Evolutionary conservation across 371 early-diverging fungal species (phyloP), one percentile per base, ranked within the genome.

Genomic region (Rozella allomycis): DNA sequence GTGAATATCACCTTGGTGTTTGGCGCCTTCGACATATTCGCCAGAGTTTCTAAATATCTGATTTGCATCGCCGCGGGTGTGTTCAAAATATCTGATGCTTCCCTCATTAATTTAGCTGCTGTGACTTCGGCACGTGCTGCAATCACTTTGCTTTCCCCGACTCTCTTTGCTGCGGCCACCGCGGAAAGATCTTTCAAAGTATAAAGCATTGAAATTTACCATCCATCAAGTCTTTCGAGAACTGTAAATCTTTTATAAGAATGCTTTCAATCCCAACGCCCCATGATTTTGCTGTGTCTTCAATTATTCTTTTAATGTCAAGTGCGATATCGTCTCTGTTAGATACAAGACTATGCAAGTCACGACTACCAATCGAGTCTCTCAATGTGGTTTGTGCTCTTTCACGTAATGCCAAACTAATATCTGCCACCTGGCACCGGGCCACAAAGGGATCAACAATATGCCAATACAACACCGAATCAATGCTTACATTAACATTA

Each of bases 111-210:
- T 41, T 76, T 83, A 13, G 88, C 86, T 5, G 79, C 58, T 21
- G 84, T 77, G 1, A 88, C 87, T 34, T 48, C 88, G 7, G 88
- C 86, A 36, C 67, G 52, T 0, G 88, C 88, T 16, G 73, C 67
- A 40, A 87, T 88, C 23, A 88, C 69, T 53, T 82, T 83, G 20
- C 74, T 64, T 47, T 85, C 74, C 23, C 86, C 90, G 17, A 82
- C 54, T 13, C 90, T 59, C 41, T 74, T 68, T 28, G 76, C 78
- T 38, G 80, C 80, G 20, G 88, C 88, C n/a, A 88, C 88, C 3
- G 80, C 65, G 4, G 82, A 68, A 21, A 88, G 54, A 2, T 76
- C 75, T n/a, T n/a, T n/a, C n/a, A n/a, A n/a, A n/a, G n/a, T n/a
- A n/a, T n/a, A n/a, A n/a, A n/a, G n/a, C n/a, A n/a, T n/a, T n/a